phyloP scores from a whole-genome alignment of 208 protist species.

The Wallacemonas rigidus region DNA sequence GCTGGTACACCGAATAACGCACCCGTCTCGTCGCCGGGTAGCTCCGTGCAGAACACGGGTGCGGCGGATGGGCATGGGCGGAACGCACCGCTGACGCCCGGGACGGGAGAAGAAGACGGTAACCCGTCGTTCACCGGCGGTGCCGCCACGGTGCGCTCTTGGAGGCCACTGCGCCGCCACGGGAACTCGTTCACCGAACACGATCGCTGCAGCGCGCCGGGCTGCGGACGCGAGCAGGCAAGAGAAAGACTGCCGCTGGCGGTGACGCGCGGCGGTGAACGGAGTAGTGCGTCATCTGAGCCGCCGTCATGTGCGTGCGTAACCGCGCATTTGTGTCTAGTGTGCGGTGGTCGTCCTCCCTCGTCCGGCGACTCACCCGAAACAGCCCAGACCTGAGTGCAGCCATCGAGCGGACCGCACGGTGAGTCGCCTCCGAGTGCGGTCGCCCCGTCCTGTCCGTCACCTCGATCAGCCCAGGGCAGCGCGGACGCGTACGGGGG shows the following conservation, averaged over 20 bases:
- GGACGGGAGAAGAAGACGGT: no score
- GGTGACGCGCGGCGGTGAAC: slow-evolving; percentile 8
- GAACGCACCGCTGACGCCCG: no score
- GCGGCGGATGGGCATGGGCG: no score
- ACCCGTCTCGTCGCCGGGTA: no score
- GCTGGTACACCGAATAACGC: no score
- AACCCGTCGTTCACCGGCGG: background rate
- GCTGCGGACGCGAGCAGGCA: slow-evolving; percentile 12
- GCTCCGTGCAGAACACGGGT: no score
- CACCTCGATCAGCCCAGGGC: background rate
- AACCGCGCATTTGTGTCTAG: no score
- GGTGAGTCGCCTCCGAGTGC: background rate
- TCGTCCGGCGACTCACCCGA: background rate
- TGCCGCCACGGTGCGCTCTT: background rate
- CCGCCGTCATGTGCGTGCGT: no score
- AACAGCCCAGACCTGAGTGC: slow-evolving; percentile 10
- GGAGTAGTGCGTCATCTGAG: background rate
- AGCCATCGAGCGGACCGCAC: slow-evolving; percentile 1
- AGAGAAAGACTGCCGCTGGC: slow-evolving; percentile 6
- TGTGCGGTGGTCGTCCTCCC: no score
- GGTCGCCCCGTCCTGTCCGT: background rate
- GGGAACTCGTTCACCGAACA: slow-evolving; percentile 16
- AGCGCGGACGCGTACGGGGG: background rate
- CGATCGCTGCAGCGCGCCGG: slow-evolving; percentile 5
- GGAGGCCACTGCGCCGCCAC: background rate